Evolutionary conservation across 345 rosid species (phyloP).

Genomic region (Kernera saxatilis): DNA sequence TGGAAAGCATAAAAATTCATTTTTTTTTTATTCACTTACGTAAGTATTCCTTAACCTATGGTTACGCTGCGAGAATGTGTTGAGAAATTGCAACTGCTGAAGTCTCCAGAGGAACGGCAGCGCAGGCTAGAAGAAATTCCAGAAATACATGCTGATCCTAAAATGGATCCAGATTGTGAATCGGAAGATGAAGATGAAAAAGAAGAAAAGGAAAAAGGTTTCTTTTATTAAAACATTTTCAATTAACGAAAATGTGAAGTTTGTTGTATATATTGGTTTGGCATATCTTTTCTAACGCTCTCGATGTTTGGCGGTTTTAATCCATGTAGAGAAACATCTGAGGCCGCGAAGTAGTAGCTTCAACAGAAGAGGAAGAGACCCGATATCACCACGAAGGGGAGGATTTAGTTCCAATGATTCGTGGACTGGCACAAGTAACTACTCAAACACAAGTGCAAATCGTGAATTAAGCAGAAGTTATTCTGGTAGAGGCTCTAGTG

Average conservation of each 20-base stretch:
- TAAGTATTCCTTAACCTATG: conserved; percentile 59
- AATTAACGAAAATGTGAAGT: not conserved
- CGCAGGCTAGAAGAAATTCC: conserved; percentile 91
- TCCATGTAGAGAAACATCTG: conserved; percentile 47
- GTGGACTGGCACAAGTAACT: conserved; percentile 61
- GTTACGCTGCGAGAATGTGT: conserved; percentile 97
- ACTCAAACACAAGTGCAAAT: conserved; percentile 37
- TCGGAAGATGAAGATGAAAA: conserved; percentile 76
- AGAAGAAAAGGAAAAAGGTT: conserved; percentile 73
- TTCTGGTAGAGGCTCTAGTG: conserved; percentile 53
- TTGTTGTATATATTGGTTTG: not conserved
- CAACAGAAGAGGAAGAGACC: conserved; percentile 69
- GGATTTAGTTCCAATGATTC: conserved; percentile 53
- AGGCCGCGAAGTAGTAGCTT: conserved; percentile 62
- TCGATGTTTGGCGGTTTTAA: conserved; percentile 21
- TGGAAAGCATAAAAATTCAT: not conserved
- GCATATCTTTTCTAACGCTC: not conserved
- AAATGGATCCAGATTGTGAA: conserved; percentile 94
- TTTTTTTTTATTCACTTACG: not conserved
- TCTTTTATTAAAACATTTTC: not conserved
- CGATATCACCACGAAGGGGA: conserved; percentile 72
- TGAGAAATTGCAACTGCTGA: conserved; percentile 89
- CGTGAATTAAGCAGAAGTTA: conserved; percentile 61
- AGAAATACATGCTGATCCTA: conserved; percentile 92
- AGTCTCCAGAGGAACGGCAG: conserved; percentile 91